These are phyloP conservation scores for Thielaviopsis ethacetica DNA, from an alignment of 2,329 filamentous ascomycete genomes.

Conservation along the genomic window DNA sequence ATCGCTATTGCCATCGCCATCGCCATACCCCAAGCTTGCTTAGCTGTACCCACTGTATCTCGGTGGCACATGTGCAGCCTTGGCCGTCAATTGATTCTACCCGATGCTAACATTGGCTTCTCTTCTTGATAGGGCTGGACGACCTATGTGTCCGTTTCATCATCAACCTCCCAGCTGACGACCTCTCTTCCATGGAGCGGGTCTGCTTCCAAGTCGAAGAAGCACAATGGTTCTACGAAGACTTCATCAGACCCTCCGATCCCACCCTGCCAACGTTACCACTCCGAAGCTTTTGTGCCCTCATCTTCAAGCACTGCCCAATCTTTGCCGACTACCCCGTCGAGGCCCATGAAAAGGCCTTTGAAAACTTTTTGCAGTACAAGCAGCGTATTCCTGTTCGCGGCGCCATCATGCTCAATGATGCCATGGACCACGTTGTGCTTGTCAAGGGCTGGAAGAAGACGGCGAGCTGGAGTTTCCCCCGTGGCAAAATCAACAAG, in stretches of 20 bases:
- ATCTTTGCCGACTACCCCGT: slow-evolving; percentile 67
- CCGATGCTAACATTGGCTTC: neutral
- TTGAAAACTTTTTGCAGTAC: slow-evolving; percentile 83
- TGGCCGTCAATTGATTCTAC: neutral
- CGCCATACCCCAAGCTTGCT: neutral
- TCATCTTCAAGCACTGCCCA: slow-evolving; percentile 89
- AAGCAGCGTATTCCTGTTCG: slow-evolving; percentile 89
- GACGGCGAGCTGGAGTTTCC: slow-evolving; percentile 89
- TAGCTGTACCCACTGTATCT: neutral
- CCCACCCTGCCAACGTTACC: slow-evolving; percentile 71
- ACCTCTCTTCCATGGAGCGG: slow-evolving; percentile 75
- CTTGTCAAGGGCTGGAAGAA: slow-evolving; percentile 98
- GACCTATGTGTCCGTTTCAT: slow-evolving; percentile 96
- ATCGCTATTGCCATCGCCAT: too few relatives aligned
- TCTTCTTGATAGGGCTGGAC: slow-evolving; percentile 56
- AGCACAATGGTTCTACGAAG: slow-evolving; percentile 99
- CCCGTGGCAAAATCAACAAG: slow-evolving; percentile 94
- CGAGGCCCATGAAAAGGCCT: slow-evolving; percentile 65
- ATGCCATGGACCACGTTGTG: slow-evolving; percentile 84
- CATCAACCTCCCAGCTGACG: slow-evolving; percentile 85
- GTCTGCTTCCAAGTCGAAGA: slow-evolving; percentile 99
- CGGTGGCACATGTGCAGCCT: neutral
- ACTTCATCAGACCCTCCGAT: slow-evolving; percentile 87
- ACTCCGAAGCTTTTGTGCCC: slow-evolving; percentile 69
- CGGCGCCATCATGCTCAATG: slow-evolving; percentile 82